Base-by-base conservation (phyloP, 2,329 filamentous ascomycete species). In the Trichophyton mentagrophytes region DNA sequence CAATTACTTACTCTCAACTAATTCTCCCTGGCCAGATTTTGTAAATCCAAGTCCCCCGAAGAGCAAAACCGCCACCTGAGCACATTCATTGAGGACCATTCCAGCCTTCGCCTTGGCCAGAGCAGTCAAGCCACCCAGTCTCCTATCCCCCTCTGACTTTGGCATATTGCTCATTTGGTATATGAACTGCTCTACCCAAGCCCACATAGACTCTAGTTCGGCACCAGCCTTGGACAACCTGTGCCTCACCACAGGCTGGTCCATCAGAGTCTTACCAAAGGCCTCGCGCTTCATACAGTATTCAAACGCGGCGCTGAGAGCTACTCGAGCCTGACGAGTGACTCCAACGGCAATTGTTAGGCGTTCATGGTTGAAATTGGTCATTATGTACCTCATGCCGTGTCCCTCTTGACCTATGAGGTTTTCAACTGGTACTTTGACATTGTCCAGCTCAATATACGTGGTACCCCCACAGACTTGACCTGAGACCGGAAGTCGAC, bases 301-400 rank as follows among this genome's bases (percentile, higher is more conserved):
- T 58, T 80, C 80, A 65, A 86, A 82, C 0, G 85, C 84, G 0
- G 81, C 70, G 13, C 77, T 72, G 1, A 87, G 74, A 0, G 82
- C 84, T 1, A 86, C 83, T 7, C 81, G 78, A 0, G 85, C 79
- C 67, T 84, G 78, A 2, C 87, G 77, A 1, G 85, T 86, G 0
- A 81, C 80, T 0, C 81, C 80, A 13, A 89, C 81, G 0, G 83
- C 78, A 64, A 90, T 87, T 15, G 79, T 79, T 9, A 90, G 76
- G 0, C 87, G 81, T 71, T 90, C 87, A 70, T 90, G 86, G 74
- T 90, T 90, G 80, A 90, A 90, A 73, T 90, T 88, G 60, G 82
- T 85, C 85, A 88, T 88, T 67, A 87, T 82, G 68, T 88, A 87
- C 62, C 77, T 80, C 86, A 90, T 89, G 3, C 87, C 87, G 67